Base-by-base conservation (phyloP, 2,329 filamentous ascomycete genomes). In the Sarocladium oryzae region DNA sequence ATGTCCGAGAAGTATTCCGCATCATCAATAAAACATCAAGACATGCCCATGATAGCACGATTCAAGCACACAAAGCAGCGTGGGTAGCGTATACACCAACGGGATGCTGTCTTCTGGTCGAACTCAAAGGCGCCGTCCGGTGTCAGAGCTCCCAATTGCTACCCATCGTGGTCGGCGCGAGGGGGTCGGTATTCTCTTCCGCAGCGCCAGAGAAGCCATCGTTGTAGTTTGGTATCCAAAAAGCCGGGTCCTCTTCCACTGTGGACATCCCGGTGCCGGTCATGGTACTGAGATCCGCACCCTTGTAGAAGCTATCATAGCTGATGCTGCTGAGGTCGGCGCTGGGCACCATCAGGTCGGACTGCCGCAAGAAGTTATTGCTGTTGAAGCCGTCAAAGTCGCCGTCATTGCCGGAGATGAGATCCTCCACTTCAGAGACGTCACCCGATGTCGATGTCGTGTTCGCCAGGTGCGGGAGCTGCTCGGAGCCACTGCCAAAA, bases 341-440 rank as follows among this genome's bases (percentile, higher is more conserved):
- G 5, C 63, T 59, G 50, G 66, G 63, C 48, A 73, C 66, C 32
- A 78, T 57, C 57, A 72, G 69, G 49, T 68, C 65, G 43, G 61
- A 66, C 43, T 77, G 74, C 28, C 77, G 66, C 28, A 80, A 63
- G 54, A 68, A 74, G 51, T 61, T 62, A 53, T 69, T 77, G 57
- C 72, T 75, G 51, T 74, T 66, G 18, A 74, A 72, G 52, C 75
- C 60, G 23, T 71, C 69, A 55, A 76, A 76, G 45, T 74, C 71
- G 54, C 77, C 76, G 30, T 69, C 69, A 55, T 73, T 69, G 56
- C 73, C 68, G 49, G 68, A 69, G 49, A 75, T 66, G 54, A 77
- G 75, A 56, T 85, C 82, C 55, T 85, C 83, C 4, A 81, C 80
- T 61, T 85, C 82, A 9, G 82, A 85, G 8, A 85, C 81, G 54